Percentiles rank a stretch among this genome's conserved stretches.
Evolutionary conservation across 768 basidiomycete species (phyloP).

Genomic region (Mrakia blollopis): DNA sequence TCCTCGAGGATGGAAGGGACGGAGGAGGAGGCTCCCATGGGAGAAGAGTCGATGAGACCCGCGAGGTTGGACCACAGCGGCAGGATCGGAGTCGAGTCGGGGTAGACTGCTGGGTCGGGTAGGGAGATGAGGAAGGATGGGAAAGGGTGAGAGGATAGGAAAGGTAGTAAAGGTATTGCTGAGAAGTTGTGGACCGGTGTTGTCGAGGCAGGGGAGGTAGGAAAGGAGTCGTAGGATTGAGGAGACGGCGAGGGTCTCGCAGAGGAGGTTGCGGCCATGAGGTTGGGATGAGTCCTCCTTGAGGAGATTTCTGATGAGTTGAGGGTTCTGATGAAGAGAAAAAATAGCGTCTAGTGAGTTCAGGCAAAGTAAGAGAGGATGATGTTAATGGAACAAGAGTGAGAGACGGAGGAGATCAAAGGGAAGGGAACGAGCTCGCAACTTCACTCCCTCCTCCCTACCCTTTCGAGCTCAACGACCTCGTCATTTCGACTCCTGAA

Average conservation of each 20-base stretch:
- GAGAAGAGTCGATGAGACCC: neutral
- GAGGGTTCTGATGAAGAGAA: too few relatives aligned
- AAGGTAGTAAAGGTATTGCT: neutral
- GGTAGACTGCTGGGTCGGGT: neutral
- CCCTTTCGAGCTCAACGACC: too few relatives aligned
- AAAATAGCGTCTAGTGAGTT: too few relatives aligned
- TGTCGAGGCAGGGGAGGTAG: neutral
- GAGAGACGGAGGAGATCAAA: too few relatives aligned
- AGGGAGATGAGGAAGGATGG: neutral
- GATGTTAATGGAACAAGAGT: too few relatives aligned
- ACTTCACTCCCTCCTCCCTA: too few relatives aligned
- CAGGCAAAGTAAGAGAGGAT: too few relatives aligned
- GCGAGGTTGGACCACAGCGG: conserved; percentile 11
- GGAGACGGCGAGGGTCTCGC: neutral
- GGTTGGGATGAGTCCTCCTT: too few relatives aligned
- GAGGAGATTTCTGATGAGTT: too few relatives aligned
- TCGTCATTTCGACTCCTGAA: too few relatives aligned
- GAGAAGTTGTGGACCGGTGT: neutral
- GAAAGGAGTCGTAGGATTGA: neutral
- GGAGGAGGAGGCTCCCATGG: neutral
- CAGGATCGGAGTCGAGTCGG: neutral
- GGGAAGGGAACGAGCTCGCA: too few relatives aligned
- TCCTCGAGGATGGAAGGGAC: neutral
- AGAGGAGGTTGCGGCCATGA: too few relatives aligned
- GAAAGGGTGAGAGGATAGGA: conserved; percentile 2